Evolutionary conservation across 192 early-diverging fungal species (phyloP), one percentile per base, ranked within the genome.

Genomic region (Gigaspora rosea): DNA sequence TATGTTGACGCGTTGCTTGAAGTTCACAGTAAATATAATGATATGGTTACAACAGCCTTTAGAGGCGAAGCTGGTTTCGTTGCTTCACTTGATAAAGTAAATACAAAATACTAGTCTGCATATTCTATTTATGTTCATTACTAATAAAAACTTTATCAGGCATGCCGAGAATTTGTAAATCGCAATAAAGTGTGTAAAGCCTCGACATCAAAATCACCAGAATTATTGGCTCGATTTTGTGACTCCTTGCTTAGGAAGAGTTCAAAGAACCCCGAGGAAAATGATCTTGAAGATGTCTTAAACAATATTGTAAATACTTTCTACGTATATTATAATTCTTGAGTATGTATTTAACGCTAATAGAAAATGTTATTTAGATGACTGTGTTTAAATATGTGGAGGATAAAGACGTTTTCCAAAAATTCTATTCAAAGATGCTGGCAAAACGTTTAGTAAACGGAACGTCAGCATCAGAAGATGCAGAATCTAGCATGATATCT

Each of bases 321-420:
- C 47, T 75, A 0, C 36, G 32, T 8, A 36, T 65, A 35, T 32
- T 18, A 51, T 65, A 48, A 33, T 32, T 57, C 8, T 72, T 61
- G 33, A 35, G 8, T 1, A 12, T 4, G 18, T 20, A 64, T 20
- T 75, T 27, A n/a, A 35, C 22, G 11, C 27, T 71, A 52, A 22
- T 27, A n/a, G 48, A 52, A 27, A 16, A 52, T 7, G 2, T 13
- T 59, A 47, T 66, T 20, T 67, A 94, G 91, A 95, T 99, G 88
- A 96, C 91, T 7, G 90, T 99, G 15, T 97, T 96, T 84, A 95
- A 96, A 82, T 99, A 95, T 80, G 89, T 99, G 56, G 95, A 96
- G 74, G 95, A 97, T 87, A 94, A 95, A 82, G 97, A 99, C 80
- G 95, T 99, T 41, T 99, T 98, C 86, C 96, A 98, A 82, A 95